Conservation (phyloP, 441 rosid genomes). For the Macaranga tanarius region DNA sequence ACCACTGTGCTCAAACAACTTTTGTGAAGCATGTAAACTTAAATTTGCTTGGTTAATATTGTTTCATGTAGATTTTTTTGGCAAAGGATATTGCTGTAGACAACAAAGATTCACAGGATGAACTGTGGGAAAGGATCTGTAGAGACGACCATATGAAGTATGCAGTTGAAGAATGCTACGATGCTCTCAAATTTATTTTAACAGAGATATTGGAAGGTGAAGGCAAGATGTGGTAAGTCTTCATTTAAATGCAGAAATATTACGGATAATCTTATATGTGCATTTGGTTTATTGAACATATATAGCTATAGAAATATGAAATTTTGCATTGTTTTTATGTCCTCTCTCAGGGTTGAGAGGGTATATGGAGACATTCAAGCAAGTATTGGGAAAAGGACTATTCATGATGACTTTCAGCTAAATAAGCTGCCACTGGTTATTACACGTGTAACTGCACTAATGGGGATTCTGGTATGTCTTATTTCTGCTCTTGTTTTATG, state of each 20-base stretch:
- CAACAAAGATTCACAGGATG: conserved; percentile 63
- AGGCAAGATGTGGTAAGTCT: conserved; percentile 85
- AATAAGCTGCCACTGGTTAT: conserved; percentile 76
- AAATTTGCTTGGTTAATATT: background rate
- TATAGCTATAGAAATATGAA: background rate
- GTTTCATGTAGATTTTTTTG: conserved; percentile 60
- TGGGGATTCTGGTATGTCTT: conserved; percentile 83
- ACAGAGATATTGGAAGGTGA: conserved; percentile 78
- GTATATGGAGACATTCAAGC: conserved; percentile 64
- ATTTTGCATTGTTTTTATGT: conserved; percentile 23
- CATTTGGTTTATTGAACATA: background rate
- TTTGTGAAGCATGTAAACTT: background rate
- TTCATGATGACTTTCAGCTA: conserved; percentile 65
- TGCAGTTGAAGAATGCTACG: conserved; percentile 90
- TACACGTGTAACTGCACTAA: conserved; percentile 73
- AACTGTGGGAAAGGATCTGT: conserved; percentile 80
- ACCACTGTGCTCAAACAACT: background rate
- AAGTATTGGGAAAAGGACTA: conserved; percentile 48
- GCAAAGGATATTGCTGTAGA: conserved; percentile 93
- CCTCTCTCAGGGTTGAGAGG: conserved; percentile 75
- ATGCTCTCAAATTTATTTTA: conserved; percentile 61
- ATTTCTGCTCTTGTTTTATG: background rate
- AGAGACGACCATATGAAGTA: conserved; percentile 94
- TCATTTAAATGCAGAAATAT: background rate
- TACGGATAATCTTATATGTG: background rate